Conservation (phyloP, 352 stramenopile species). For the Phytophthora fragariae region DNA sequence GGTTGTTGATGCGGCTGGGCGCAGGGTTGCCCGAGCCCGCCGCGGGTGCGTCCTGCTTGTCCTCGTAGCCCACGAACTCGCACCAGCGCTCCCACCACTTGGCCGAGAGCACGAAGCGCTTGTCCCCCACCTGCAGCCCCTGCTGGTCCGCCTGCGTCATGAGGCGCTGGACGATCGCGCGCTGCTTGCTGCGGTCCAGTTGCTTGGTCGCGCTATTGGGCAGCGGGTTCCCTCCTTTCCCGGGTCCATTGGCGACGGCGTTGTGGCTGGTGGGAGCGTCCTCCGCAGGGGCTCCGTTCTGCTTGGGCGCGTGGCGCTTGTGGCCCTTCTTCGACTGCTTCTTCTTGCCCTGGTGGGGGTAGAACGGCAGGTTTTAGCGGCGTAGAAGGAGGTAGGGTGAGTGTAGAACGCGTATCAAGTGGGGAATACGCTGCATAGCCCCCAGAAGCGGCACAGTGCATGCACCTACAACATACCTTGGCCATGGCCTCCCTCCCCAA, state of each 20-base stretch:
- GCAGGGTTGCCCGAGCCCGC: conserved; percentile 21
- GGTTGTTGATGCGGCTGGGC: conserved; percentile 71
- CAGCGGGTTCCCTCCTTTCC: conserved; percentile 17
- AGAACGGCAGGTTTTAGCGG: not conserved
- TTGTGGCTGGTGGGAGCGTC: not conserved
- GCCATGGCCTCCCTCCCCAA: conserved; percentile 25
- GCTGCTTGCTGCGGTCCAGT: conserved; percentile 54
- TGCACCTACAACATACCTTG: conserved; percentile 27
- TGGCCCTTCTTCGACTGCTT: conserved; percentile 65
- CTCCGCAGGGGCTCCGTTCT: conserved; percentile 38
- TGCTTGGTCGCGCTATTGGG: conserved; percentile 26
- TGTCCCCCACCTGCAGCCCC: conserved; percentile 79
- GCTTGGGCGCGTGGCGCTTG: conserved; percentile 51
- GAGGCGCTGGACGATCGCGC: conserved; percentile 60
- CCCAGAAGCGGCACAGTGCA: not conserved
- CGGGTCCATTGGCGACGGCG: not conserved
- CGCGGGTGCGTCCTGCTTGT: conserved; percentile 22
- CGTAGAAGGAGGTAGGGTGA: not conserved
- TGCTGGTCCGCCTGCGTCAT: conserved; percentile 69
- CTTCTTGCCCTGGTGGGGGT: conserved; percentile 46
- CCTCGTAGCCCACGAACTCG: conserved; percentile 71
- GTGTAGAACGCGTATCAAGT: not conserved
- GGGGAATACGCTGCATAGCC: not conserved
- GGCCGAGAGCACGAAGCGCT: conserved; percentile 77
- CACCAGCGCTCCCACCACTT: conserved; percentile 89